phyloP scores from a whole-genome alignment of 495 filamentous ascomycete genomes.

The Podospora pseudopauciseta region DNA sequence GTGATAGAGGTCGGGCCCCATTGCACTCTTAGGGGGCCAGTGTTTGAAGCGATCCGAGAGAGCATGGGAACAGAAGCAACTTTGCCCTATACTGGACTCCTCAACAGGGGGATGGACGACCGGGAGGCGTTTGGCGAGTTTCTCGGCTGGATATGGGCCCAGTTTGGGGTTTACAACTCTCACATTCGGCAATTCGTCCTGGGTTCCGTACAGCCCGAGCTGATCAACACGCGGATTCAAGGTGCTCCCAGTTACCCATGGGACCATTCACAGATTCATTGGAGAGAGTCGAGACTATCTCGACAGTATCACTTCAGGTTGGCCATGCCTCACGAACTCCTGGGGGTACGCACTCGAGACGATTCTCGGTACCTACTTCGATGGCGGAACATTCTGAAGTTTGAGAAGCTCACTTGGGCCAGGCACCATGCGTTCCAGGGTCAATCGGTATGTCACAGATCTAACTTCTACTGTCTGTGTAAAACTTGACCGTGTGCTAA shows the following conservation, averaged over 20 bases:
- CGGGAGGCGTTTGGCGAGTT: conserved; percentile 42
- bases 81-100: conserved; percentile 40
- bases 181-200: conserved; percentile 36
- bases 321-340: conserved; percentile 42
- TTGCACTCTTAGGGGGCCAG: conserved; percentile 49
- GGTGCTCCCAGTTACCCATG: conserved; percentile 46
- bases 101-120: conserved; percentile 39
- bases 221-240: conserved; percentile 25
- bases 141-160: conserved; percentile 50
- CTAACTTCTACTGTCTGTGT: background rate
- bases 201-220: conserved; percentile 30
- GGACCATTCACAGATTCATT: conserved; percentile 46
- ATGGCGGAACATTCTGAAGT: conserved; percentile 47
- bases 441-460: conserved; percentile 19
- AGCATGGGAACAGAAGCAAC: conserved; percentile 5
- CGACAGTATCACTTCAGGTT: conserved; percentile 42
- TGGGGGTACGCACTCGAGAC: conserved; percentile 44
- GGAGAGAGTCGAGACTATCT: conserved; percentile 48
- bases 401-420: conserved; percentile 43
- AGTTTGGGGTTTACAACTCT: conserved; percentile 27
- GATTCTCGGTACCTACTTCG: conserved; percentile 40
- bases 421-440: conserved; percentile 44
- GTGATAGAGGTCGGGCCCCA: conserved; percentile 58
- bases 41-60: conserved; percentile 39
- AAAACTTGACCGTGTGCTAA: background rate